Conservation (phyloP, 495 filamentous ascomycete species). For the Acidomyces sp. region DNA sequence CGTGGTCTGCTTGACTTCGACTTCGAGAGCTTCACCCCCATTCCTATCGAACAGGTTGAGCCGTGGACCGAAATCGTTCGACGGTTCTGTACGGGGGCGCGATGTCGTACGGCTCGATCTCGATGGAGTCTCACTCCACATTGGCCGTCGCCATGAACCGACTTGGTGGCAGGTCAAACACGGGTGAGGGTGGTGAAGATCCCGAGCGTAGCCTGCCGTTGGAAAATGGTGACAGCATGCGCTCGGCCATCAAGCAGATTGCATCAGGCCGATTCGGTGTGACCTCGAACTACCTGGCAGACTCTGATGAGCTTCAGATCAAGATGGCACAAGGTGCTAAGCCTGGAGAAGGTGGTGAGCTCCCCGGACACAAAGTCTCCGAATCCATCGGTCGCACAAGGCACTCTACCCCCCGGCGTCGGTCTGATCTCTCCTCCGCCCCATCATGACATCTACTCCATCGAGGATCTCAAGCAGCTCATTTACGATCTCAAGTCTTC, state of each 20-base stretch:
- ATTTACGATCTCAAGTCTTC: conserved; percentile 99
- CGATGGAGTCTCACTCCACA: conserved; percentile 98
- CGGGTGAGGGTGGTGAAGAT: conserved; percentile 96
- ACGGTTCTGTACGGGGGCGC: conserved; percentile 95
- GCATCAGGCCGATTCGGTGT: conserved; percentile 97
- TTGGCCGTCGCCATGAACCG: conserved; percentile 97
- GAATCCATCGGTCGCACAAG: conserved; percentile 90
- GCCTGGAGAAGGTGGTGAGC: conserved; percentile 95
- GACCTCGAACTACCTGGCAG: conserved; percentile 94
- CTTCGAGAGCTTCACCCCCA: conserved; percentile 73
- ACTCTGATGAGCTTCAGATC: conserved; percentile 97
- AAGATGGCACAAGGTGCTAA: conserved; percentile 99
- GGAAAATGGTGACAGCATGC: conserved; percentile 95
- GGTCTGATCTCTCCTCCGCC: conserved; percentile 97
- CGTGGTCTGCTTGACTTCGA: conserved; percentile 96
- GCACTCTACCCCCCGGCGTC: conserved; percentile 96
- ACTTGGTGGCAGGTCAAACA: conserved; percentile 96
- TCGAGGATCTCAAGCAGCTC: conserved; percentile 96
- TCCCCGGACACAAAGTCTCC: conserved; percentile 96
- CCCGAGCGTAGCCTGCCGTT: conserved; percentile 76
- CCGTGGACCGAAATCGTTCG: conserved; percentile 98
- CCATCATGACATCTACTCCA: conserved; percentile 99
- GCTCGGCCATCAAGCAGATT: conserved; percentile 97
- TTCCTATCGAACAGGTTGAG: conserved; percentile 96
- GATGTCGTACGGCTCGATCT: conserved; percentile 99